A percentile compares a stretch with the other conserved stretches of the same genome.
Conservation (phyloP, 352 stramenopile species). For the Globisporangium carolinianum region DNA sequence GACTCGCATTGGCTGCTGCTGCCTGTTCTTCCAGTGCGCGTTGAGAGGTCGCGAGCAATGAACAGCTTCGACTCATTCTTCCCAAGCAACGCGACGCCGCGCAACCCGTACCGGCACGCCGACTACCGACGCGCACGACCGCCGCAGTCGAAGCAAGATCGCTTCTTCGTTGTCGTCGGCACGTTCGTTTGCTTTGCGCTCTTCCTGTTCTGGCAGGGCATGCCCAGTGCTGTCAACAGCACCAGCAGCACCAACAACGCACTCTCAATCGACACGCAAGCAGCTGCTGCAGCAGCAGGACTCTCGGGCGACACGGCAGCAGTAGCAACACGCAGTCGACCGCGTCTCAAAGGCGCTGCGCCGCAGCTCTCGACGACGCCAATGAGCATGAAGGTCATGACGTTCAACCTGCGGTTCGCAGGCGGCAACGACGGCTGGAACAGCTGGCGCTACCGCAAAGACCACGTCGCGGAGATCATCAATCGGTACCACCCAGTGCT, state of each 20-base stretch:
- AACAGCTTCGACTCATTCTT: constrained; percentile 68
- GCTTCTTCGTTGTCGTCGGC: constrained; percentile 55
- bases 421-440: constrained; percentile 55
- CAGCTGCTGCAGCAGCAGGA: constrained; percentile 20
- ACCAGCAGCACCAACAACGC: constrained; percentile 4
- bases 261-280: constrained; percentile 27
- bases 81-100: constrained; percentile 41
- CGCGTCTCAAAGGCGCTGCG: constrained; percentile 5
- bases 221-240: background rate
- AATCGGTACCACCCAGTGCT: constrained; percentile 64
- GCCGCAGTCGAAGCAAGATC: constrained; percentile 32
- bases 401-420: constrained; percentile 77
- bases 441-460: constrained; percentile 63
- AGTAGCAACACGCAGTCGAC: background rate
- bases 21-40: too few species aligned
- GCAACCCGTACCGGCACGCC: constrained; percentile 76
- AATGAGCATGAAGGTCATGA: constrained; percentile 69
- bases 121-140: constrained; percentile 23
- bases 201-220: constrained; percentile 45
- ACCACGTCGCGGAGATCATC: constrained; percentile 68
- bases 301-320: constrained; percentile 17
- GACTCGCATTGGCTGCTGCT: too few species aligned
- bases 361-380: constrained; percentile 25
- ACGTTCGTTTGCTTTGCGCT: constrained; percentile 63
- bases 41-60: constrained; percentile 18